These are phyloP conservation scores for Helicostylum pulchrum DNA, from an alignment of 192 early-diverging fungal genomes.

Conservation along the genomic window DNA sequence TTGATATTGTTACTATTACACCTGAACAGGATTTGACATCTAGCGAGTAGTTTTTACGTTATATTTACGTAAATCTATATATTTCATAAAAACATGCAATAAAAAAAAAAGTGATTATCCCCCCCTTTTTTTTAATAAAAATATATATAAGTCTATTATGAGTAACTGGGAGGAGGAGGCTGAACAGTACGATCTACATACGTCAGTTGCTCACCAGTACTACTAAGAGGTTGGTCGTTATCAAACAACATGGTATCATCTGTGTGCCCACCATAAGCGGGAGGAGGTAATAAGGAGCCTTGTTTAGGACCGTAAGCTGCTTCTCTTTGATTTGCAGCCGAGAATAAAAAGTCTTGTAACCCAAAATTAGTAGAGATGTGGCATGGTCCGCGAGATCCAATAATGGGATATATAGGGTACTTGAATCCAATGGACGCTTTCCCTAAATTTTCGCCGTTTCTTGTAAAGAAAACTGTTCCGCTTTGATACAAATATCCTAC, in stretches of 20 bases:
- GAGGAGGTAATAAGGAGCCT: slow-evolving; percentile 61
- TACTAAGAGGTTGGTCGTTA: neutral
- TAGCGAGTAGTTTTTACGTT: no score
- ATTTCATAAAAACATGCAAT: neutral
- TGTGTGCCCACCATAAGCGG: slow-evolving; percentile 53
- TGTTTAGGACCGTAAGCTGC: slow-evolving; percentile 67
- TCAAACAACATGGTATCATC: slow-evolving; percentile 22
- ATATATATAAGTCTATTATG: neutral
- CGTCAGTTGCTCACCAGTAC: neutral
- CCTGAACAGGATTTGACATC: no score
- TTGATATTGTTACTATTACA: no score
- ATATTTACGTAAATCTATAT: neutral
- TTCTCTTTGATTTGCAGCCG: slow-evolving; percentile 64
- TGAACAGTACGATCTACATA: neutral
- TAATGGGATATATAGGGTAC: slow-evolving; percentile 60
- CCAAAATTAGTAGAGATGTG: slow-evolving; percentile 66
- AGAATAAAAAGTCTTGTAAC: slow-evolving; percentile 41
- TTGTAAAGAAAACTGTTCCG: slow-evolving; percentile 70
- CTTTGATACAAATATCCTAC: slow-evolving; percentile 67
- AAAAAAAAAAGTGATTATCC: no score
- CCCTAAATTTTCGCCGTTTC: slow-evolving; percentile 66
- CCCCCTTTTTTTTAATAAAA: no score
- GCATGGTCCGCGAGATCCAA: slow-evolving; percentile 51
- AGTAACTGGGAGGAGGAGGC: slow-evolving; percentile 9
- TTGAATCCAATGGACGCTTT: slow-evolving; percentile 66